A percentile compares a stretch with the other conserved stretches of the same genome.
These are phyloP conservation scores for Periconia sp. DNA, from an alignment of 2,329 filamentous ascomycete genomes.

Conservation along the genomic window DNA sequence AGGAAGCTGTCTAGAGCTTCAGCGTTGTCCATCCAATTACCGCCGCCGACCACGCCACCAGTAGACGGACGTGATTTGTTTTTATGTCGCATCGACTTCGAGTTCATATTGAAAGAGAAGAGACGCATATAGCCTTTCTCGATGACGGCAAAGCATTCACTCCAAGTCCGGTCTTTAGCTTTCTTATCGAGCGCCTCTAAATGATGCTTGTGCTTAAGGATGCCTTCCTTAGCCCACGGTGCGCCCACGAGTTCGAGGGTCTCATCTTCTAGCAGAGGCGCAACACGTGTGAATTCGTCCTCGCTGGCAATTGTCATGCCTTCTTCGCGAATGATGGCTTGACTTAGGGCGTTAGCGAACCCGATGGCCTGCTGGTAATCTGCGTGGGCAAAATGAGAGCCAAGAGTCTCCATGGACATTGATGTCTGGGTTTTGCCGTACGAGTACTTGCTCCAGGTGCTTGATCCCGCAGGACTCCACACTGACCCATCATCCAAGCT, in stretches of 20 bases:
- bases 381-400: slow-evolving; percentile 73
- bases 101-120: slow-evolving; percentile 85
- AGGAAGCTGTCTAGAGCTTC: slow-evolving; percentile 87
- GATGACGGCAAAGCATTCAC: slow-evolving; percentile 92
- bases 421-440: slow-evolving; percentile 89
- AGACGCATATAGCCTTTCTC: slow-evolving; percentile 93
- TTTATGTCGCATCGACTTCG: slow-evolving; percentile 75
- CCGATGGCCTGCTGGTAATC: slow-evolving; percentile 97
- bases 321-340: slow-evolving; percentile 94
- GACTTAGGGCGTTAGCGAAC: slow-evolving; percentile 94
- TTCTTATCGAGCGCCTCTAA: slow-evolving; percentile 89
- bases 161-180: slow-evolving; percentile 93
- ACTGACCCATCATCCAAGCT: slow-evolving; percentile 92
- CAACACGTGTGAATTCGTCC: slow-evolving; percentile 64
- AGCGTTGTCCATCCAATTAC: slow-evolving; percentile 98
- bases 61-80: slow-evolving; percentile 61
- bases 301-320: slow-evolving; percentile 61
- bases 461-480: slow-evolving; percentile 91
- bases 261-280: slow-evolving; percentile 86
- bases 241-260: slow-evolving; percentile 88
- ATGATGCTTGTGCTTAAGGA: slow-evolving; percentile 95
- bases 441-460: slow-evolving; percentile 94
- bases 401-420: slow-evolving; percentile 90
- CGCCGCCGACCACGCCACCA: slow-evolving; percentile 82
- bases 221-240: slow-evolving; percentile 98